Percentiles rank a stretch among this genome's conserved stretches.
phyloP scores from a whole-genome alignment of 2,329 filamentous ascomycete species.

The Mycocentrospora acerina region DNA sequence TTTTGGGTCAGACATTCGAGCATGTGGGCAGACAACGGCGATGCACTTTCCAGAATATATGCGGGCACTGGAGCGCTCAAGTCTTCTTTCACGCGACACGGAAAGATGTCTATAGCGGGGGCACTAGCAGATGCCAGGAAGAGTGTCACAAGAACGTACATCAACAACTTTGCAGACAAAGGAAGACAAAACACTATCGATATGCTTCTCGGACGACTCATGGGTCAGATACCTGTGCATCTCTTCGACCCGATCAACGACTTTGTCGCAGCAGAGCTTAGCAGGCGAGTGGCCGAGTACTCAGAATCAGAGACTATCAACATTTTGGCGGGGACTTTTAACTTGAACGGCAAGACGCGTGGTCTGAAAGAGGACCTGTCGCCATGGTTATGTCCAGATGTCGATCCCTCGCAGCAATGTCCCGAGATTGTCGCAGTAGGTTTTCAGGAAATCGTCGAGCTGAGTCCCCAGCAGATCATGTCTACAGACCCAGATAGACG shows the following conservation, averaged over 20 bases:
- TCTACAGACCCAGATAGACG: conserved; percentile 89
- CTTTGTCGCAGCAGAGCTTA: conserved; percentile 76
- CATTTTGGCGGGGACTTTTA: conserved; percentile 89
- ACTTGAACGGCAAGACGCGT: conserved; percentile 83
- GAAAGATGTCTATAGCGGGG: conserved; percentile 93
- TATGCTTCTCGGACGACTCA: conserved; percentile 80
- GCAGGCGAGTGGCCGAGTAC: conserved; percentile 67
- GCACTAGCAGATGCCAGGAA: conserved; percentile 94
- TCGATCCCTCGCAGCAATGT: conserved; percentile 58
- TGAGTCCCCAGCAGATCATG: conserved; percentile 98
- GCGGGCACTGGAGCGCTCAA: conserved; percentile 95
- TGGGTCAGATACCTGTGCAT: conserved; percentile 80
- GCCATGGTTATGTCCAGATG: conserved; percentile 77
- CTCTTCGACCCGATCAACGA: conserved; percentile 95
- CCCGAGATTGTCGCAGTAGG: conserved; percentile 88
- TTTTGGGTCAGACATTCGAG: conserved; percentile 92
- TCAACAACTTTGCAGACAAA: conserved; percentile 97
- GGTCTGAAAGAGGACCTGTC: conserved; percentile 79
- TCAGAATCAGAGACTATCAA: conserved; percentile 72
- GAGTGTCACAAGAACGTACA: conserved; percentile 88
- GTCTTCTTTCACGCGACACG: conserved; percentile 88
- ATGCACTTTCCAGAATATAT: conserved; percentile 91
- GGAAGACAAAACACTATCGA: conserved; percentile 93
- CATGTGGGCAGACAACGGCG: conserved; percentile 96
- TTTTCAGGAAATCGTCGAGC: conserved; percentile 97